Percentiles rank a stretch among this genome's conserved stretches.
Evolutionary conservation across 2,329 filamentous ascomycete species (phyloP).

Genomic region (Fusarium stilboides): DNA sequence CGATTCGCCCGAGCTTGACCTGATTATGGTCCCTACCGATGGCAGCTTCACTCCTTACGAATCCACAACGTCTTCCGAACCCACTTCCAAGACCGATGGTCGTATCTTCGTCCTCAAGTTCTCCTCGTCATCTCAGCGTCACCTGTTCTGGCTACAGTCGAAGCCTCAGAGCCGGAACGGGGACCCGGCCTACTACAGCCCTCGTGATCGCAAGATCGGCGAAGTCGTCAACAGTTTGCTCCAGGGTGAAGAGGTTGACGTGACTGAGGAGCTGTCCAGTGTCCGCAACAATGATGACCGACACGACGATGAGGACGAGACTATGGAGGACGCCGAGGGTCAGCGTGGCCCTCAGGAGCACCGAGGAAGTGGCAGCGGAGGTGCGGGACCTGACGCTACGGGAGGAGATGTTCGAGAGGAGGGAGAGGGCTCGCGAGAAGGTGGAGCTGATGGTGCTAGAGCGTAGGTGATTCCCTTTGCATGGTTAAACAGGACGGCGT

Average conservation of each 20-base stretch:
- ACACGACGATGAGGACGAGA: slow-evolving; percentile 68
- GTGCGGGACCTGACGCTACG: slow-evolving; percentile 88
- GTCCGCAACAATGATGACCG: slow-evolving; percentile 68
- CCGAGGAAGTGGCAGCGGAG: slow-evolving; percentile 77
- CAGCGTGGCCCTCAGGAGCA: slow-evolving; percentile 72
- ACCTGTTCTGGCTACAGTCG: slow-evolving; percentile 97
- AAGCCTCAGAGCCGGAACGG: slow-evolving; percentile 81
- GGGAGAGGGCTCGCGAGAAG: slow-evolving; percentile 88
- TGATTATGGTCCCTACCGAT: slow-evolving; percentile 94
- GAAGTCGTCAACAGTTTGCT: slow-evolving; percentile 88
- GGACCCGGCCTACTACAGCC: slow-evolving; percentile 84
- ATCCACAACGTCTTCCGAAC: slow-evolving; percentile 68
- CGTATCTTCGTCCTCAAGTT: slow-evolving; percentile 96
- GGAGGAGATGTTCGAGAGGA: slow-evolving; percentile 94
- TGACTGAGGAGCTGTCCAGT: slow-evolving; percentile 78
- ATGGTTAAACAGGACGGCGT: slow-evolving; percentile 48
- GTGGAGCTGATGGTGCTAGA: slow-evolving; percentile 96
- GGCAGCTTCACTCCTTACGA: slow-evolving; percentile 89
- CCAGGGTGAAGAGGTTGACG: slow-evolving; percentile 90
- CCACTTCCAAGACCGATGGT: slow-evolving; percentile 80
- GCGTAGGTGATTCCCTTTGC: slow-evolving; percentile 84
- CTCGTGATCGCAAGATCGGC: slow-evolving; percentile 87
- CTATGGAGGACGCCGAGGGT: slow-evolving; percentile 75
- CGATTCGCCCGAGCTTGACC: slow-evolving; percentile 84
- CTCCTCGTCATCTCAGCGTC: slow-evolving; percentile 87